phyloP scores from a whole-genome alignment of 176 grass and related monocot species.

The Carex pumila region DNA sequence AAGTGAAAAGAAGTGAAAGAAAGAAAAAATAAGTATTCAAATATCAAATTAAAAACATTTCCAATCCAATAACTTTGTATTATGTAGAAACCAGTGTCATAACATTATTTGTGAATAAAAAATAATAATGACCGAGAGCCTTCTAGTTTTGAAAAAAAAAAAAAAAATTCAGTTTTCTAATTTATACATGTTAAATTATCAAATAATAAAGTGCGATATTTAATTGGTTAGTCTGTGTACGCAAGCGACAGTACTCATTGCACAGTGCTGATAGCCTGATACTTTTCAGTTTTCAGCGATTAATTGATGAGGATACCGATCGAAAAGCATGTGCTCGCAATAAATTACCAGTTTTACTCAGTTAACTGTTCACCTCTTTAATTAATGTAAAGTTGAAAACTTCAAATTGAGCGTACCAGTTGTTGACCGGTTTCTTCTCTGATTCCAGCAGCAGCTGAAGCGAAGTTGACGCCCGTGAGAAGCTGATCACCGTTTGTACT shows the following conservation, averaged over 20 bases:
- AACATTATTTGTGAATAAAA: too few relatives aligned
- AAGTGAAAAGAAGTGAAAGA: too few relatives aligned
- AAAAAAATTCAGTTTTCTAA: background rate
- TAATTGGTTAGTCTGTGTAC: background rate
- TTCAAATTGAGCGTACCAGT: conserved; percentile 31
- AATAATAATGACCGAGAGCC: background rate
- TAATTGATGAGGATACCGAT: background rate
- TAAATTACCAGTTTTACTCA: background rate
- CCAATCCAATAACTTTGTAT: too few relatives aligned
- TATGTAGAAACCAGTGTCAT: too few relatives aligned
- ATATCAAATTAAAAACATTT: too few relatives aligned
- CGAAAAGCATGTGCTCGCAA: background rate
- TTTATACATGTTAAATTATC: background rate
- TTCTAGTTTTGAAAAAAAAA: background rate
- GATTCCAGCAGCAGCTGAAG: conserved; percentile 96
- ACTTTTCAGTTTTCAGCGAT: background rate
- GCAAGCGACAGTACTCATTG: background rate
- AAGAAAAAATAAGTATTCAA: too few relatives aligned
- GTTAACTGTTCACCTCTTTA: background rate
- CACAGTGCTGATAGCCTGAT: background rate
- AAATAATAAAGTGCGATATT: background rate
- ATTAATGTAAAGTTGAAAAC: background rate
- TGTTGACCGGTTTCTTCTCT: conserved; percentile 86
- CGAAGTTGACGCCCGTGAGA: conserved; percentile 85
- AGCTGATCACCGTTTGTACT: conserved; percentile 42